Conservation (phyloP, 2,329 filamentous ascomycete genomes). For the Fusarium sacchari region DNA sequence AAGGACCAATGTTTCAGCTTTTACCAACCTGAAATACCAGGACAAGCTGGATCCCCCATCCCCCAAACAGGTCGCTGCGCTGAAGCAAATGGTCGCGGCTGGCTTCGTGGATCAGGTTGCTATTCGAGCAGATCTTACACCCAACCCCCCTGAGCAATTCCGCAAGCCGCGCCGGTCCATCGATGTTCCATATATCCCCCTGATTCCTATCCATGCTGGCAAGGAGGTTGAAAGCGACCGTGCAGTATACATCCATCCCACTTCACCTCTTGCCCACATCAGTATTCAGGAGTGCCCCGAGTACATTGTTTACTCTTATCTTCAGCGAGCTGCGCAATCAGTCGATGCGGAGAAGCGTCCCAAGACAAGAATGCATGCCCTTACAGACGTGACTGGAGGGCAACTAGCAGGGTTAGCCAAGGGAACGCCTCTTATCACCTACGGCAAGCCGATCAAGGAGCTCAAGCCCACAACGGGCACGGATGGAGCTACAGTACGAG, state of each 20-base stretch:
- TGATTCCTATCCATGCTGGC: constrained; percentile 71
- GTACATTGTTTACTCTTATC: constrained; percentile 87
- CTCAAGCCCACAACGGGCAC: constrained; percentile 59
- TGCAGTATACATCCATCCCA: constrained; percentile 88
- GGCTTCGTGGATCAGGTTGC: constrained; percentile 96
- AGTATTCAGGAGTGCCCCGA: constrained; percentile 80
- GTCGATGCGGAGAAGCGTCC: constrained; percentile 64
- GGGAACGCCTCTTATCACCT: constrained; percentile 83
- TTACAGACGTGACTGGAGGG: constrained; percentile 80
- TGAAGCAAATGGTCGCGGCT: constrained; percentile 91
- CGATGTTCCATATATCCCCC: constrained; percentile 89
- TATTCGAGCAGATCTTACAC: constrained; percentile 87
- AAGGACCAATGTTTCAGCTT: constrained; percentile 76
- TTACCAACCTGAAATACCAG: constrained; percentile 63
- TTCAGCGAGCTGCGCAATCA: constrained; percentile 73
- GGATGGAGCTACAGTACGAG: constrained; percentile 61
- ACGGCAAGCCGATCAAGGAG: constrained; percentile 93
- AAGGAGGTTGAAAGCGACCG: constrained; percentile 61
- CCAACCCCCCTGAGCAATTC: constrained; percentile 72
- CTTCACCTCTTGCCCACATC: constrained; percentile 79
- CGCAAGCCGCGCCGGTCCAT: constrained; percentile 85
- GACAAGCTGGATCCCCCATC: constrained; percentile 69
- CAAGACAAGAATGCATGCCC: constrained; percentile 87
- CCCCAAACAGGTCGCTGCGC: constrained; percentile 75
- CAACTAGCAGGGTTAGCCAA: constrained; percentile 83